phyloP scores from a whole-genome alignment of 2,329 filamentous ascomycete species.

The Colletotrichum kahawae region DNA sequence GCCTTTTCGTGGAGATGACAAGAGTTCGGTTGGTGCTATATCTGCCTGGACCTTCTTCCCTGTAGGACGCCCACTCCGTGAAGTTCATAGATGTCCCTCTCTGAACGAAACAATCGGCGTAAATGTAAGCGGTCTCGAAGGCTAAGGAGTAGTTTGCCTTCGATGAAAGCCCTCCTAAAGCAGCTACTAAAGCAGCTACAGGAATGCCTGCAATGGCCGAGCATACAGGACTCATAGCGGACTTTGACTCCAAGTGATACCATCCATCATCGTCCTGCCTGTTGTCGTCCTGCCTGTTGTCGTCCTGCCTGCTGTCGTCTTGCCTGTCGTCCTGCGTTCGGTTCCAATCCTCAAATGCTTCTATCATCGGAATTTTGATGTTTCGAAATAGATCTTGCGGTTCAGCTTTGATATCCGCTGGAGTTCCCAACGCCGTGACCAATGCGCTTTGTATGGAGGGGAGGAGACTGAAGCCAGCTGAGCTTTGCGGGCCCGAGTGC shows the following conservation, averaged over 20 bases:
- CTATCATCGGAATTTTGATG: background rate
- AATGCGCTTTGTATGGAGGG: background rate
- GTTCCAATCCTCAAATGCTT: background rate
- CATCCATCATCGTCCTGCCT: background rate
- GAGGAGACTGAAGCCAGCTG: background rate
- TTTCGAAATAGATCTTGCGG: conserved; percentile 1
- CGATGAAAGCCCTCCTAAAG: background rate
- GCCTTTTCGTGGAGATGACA: background rate
- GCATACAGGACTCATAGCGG: background rate
- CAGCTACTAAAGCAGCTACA: background rate
- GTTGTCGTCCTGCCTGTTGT: background rate
- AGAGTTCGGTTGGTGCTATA: background rate
- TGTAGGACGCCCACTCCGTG: background rate
- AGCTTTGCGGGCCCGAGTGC: background rate
- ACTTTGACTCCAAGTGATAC: background rate
- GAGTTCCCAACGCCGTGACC: background rate
- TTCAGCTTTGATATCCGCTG: background rate
- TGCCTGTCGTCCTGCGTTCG: background rate
- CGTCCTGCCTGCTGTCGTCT: background rate
- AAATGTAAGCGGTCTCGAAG: background rate
- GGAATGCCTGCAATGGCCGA: background rate
- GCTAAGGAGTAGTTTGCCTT: background rate
- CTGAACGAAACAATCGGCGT: background rate
- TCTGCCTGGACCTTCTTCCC: background rate
- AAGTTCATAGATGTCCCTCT: background rate